phyloP scores from a whole-genome alignment of 2,329 filamentous ascomycete species.

The Penicillium sp. region DNA sequence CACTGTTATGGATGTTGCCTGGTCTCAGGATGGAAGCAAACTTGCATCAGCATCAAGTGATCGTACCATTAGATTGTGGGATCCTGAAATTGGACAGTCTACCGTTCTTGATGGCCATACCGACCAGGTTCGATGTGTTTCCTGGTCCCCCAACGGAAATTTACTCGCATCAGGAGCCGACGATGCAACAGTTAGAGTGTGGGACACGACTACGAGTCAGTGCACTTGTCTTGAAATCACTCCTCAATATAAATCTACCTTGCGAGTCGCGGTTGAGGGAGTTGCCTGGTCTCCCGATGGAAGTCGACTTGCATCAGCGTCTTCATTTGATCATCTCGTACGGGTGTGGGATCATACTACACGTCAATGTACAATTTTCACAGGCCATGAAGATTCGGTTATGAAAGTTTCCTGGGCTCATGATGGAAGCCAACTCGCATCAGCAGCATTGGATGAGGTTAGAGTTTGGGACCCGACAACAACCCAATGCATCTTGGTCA shows the following conservation, averaged over 20 bases:
- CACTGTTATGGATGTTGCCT: background rate
- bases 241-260: no score
- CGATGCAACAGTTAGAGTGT: background rate
- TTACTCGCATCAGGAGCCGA: background rate
- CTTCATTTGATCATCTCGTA: background rate
- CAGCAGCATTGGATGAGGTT: background rate
- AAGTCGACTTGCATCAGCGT: background rate
- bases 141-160: background rate
- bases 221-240: background rate
- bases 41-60: background rate
- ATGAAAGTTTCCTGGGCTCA: background rate
- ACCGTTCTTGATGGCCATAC: background rate
- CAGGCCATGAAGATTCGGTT: background rate
- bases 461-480: constrained; percentile 1
- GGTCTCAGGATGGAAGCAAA: background rate
- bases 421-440: constrained; percentile 1
- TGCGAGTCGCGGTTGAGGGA: no score
- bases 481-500: background rate
- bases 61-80: background rate
- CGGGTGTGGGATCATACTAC: background rate
- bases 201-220: background rate
- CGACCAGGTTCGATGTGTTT: background rate
- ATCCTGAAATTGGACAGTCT: background rate
- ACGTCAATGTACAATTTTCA: background rate
- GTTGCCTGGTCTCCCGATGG: background rate